phyloP scores from a whole-genome alignment of 169 alveolate genomes.

The Cryptosporidium canis region DNA sequence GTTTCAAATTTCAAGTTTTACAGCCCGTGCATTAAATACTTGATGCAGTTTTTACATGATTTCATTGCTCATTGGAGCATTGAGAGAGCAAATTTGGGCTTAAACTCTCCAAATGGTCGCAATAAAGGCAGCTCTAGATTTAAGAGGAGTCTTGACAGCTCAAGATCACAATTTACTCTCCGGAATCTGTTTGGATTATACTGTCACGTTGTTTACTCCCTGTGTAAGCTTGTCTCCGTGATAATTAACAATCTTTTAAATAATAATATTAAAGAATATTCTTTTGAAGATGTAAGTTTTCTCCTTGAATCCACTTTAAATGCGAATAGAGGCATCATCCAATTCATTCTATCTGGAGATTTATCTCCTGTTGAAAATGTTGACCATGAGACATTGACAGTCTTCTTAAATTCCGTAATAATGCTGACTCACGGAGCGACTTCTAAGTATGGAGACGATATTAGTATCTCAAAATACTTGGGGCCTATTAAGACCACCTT shows the following conservation, averaged over 20 bases:
- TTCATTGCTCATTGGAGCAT: constrained; percentile 68
- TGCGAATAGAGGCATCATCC: constrained; percentile 32
- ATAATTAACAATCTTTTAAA: neutral
- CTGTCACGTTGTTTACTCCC: constrained; percentile 27
- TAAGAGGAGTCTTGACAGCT: neutral
- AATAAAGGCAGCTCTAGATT: neutral
- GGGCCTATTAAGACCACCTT: neutral
- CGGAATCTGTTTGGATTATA: constrained; percentile 41
- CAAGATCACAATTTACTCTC: neutral
- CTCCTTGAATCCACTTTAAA: constrained; percentile 28
- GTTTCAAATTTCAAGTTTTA: constrained; percentile 38
- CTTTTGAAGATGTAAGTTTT: neutral
- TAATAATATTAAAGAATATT: neutral
- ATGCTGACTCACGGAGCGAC: neutral
- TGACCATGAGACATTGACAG: neutral
- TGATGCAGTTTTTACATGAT: constrained; percentile 53
- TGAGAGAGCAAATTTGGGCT: neutral
- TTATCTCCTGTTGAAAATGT: constrained; percentile 37
- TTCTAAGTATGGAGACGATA: neutral
- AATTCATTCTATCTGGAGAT: constrained; percentile 33
- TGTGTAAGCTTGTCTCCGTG: constrained; percentile 9
- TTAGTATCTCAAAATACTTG: neutral
- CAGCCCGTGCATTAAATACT: constrained; percentile 41
- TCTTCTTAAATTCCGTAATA: neutral
- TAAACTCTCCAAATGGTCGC: neutral